phyloP scores from a whole-genome alignment of 805 yeast genomes.

The Monosporozyma unispora region DNA sequence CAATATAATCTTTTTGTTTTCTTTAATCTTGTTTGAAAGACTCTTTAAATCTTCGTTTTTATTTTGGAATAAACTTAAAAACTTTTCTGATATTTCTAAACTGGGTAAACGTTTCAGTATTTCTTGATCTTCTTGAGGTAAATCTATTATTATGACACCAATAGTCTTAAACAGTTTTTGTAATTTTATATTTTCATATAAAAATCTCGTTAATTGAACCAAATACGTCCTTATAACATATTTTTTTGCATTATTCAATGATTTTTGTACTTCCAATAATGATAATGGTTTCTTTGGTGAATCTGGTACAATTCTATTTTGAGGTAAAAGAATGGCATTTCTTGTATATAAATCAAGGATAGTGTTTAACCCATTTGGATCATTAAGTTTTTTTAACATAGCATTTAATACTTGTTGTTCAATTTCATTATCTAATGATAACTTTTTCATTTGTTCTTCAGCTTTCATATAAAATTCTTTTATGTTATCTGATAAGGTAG shows the following conservation, averaged over 20 bases:
- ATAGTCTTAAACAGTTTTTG: constrained; percentile 10
- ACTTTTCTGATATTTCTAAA: constrained; percentile 4
- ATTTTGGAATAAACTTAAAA: not conserved
- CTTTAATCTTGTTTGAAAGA: constrained; percentile 13
- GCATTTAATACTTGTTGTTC: constrained; percentile 24
- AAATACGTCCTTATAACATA: constrained; percentile 28
- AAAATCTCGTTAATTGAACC: constrained; percentile 21
- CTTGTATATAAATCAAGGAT: constrained; percentile 36
- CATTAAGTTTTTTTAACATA: constrained; percentile 29
- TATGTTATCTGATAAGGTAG: constrained; percentile 41
- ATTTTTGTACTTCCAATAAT: constrained; percentile 28
- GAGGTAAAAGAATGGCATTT: constrained; percentile 26
- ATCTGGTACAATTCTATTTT: constrained; percentile 18
- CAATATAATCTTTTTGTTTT: constrained; percentile 16
- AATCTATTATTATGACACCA: constrained; percentile 4
- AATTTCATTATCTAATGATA: constrained; percentile 24
- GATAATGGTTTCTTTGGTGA: constrained; percentile 31
- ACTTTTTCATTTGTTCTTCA: constrained; percentile 28
- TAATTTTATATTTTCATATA: constrained; percentile 16
- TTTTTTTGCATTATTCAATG: constrained; percentile 26
- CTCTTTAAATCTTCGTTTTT: not conserved
- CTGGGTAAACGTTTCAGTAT: constrained; percentile 14
- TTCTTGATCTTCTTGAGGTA: constrained; percentile 1
- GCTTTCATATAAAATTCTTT: constrained; percentile 34
- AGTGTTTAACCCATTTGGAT: constrained; percentile 32